Evolutionary conservation across 2,329 filamentous ascomycete genomes (phyloP).

Genomic region (Phaeosphaeria sp.): DNA sequence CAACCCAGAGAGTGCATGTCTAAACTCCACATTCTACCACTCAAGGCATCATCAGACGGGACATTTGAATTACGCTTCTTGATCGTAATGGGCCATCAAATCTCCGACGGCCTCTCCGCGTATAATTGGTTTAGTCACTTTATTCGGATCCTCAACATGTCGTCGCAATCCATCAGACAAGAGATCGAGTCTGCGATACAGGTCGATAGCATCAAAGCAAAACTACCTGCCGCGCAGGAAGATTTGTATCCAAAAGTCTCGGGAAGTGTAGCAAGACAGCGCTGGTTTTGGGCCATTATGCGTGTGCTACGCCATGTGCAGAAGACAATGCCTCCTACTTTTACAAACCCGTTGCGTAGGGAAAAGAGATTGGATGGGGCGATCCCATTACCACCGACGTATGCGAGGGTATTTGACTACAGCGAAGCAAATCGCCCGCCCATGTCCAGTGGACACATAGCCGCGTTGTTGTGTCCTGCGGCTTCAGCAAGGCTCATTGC

Average conservation of each 20-base stretch:
- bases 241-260: slow-evolving; percentile 52
- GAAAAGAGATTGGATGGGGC: slow-evolving; percentile 18
- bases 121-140: slow-evolving; percentile 54
- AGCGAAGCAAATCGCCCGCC: slow-evolving; percentile 36
- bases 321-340: slow-evolving; percentile 47
- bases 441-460: slow-evolving; percentile 44
- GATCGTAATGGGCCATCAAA: slow-evolving; percentile 53
- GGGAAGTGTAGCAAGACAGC: slow-evolving; percentile 47
- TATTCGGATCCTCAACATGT: slow-evolving; percentile 29
- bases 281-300: slow-evolving; percentile 57
- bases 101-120: slow-evolving; percentile 53
- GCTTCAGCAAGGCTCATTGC: slow-evolving; percentile 46
- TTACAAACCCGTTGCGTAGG: slow-evolving; percentile 51
- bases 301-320: slow-evolving; percentile 53
- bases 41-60: slow-evolving; percentile 24
- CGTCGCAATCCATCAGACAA: slow-evolving; percentile 6
- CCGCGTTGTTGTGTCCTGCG: slow-evolving; percentile 37
- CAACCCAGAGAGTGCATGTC: slow-evolving; percentile 47
- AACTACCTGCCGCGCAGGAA: slow-evolving; percentile 54
- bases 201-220: slow-evolving; percentile 24
- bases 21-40: slow-evolving; percentile 50
- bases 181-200: slow-evolving; percentile 10
- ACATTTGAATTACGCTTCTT: slow-evolving; percentile 44
- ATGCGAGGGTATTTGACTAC: slow-evolving; percentile 49
- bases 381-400: slow-evolving; percentile 38